Percentiles rank a stretch among this genome's conserved stretches.
These are phyloP conservation scores for Neofusicoccum parvum DNA, from an alignment of 2,329 filamentous ascomycete genomes.

Conservation along the genomic window DNA sequence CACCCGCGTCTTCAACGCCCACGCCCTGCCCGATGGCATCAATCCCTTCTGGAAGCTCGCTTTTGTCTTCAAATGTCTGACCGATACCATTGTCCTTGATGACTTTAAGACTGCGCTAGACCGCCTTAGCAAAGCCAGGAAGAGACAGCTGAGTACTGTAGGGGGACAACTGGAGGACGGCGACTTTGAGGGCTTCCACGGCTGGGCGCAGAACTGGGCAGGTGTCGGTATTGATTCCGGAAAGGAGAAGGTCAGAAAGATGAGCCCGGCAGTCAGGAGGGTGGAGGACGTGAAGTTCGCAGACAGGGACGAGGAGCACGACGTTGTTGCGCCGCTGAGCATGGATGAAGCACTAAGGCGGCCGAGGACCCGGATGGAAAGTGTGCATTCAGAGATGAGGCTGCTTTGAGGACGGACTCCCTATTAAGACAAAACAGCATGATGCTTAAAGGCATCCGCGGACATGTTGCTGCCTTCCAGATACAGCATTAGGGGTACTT, in stretches of 20 bases:
- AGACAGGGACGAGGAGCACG: constrained; percentile 8
- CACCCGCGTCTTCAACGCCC: constrained; percentile 48
- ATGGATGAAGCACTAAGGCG: background rate
- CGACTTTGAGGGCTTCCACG: background rate
- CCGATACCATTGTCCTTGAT: constrained; percentile 67
- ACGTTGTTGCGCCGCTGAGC: constrained; percentile 6
- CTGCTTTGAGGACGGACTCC: background rate
- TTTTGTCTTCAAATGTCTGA: constrained; percentile 68
- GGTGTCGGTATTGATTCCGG: background rate
- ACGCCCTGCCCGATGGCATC: constrained; percentile 52
- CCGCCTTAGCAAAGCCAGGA: constrained; percentile 32
- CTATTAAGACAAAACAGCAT: too few species aligned
- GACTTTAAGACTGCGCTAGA: constrained; percentile 66
- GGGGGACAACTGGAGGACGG: background rate
- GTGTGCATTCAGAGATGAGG: background rate
- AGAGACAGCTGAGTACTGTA: background rate
- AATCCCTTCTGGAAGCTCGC: constrained; percentile 68
- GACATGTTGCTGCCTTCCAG: too few species aligned
- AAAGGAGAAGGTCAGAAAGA: background rate
- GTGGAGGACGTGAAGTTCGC: background rate
- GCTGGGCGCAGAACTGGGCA: background rate
- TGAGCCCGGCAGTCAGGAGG: background rate
- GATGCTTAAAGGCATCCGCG: background rate
- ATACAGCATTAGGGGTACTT: too few species aligned
- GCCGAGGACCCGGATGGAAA: constrained; percentile 2